Percentiles rank a stretch among this genome's conserved stretches.
Conservation (phyloP, 345 rosid genomes). For the Ceriops tagal region DNA sequence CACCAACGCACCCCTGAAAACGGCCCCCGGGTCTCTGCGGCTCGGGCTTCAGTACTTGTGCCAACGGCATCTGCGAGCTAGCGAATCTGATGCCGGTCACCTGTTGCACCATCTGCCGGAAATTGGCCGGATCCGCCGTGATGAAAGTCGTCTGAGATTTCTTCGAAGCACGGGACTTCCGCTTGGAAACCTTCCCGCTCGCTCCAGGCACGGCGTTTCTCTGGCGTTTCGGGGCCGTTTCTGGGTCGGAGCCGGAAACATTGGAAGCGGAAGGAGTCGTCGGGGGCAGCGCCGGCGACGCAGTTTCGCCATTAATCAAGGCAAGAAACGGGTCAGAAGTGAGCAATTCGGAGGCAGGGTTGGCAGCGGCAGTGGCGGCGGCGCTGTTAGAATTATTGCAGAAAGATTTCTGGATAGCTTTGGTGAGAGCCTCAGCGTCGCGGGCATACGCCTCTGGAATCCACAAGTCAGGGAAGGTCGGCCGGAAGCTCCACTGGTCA, state of each 20-base stretch:
- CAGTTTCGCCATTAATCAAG: conserved; percentile 12
- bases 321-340: conserved; percentile 24
- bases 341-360: conserved; percentile 7
- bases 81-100: conserved; percentile 59
- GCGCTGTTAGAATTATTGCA: neutral
- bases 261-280: conserved; percentile 28
- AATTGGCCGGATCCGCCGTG: conserved; percentile 72
- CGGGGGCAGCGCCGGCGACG: conserved; percentile 19
- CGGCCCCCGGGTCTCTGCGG: conserved; percentile 38
- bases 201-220: conserved; percentile 13
- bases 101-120: conserved; percentile 89
- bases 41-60: conserved; percentile 55
- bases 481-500: conserved; percentile 37
- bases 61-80: conserved; percentile 18
- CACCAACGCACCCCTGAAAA: neutral
- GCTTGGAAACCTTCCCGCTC: conserved; percentile 44
- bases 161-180: conserved; percentile 60
- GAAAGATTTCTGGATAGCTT: conserved; percentile 53
- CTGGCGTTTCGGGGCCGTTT: conserved; percentile 27
- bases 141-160: conserved; percentile 67
- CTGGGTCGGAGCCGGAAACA: conserved; percentile 36
- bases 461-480: conserved; percentile 37
- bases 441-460: conserved; percentile 39
- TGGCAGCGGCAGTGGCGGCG: neutral
- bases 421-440: conserved; percentile 40